Base-by-base conservation (phyloP, 176 grass and related monocot species). In the Raddia distichophylla region DNA sequence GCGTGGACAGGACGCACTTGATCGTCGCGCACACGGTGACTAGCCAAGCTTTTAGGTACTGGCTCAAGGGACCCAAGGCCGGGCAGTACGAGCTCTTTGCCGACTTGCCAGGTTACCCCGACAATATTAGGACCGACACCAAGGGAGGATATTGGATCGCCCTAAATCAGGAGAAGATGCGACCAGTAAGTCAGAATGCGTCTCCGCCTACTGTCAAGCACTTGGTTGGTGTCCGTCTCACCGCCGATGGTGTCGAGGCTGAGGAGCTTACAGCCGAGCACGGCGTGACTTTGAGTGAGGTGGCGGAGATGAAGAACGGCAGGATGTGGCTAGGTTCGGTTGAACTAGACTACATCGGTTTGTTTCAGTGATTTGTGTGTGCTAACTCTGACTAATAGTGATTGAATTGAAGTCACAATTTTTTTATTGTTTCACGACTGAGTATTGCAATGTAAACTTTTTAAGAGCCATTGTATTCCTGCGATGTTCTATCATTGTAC, bases 51-150 rank as follows among this genome's bases (percentile, higher is more conserved):
- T 43, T 66, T 17, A 73, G 72, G 67, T 87, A 91, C 83, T 91
- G 83, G 89, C 68, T 91, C 5, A 40, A 18, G 17, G 92, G 89
- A 0, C 27, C 86, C 5, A 74, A 43, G 20, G 55, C 63, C 2
- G 85, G 91, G 0, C 18, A 71, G 14, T 51, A 71, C 64, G 20
- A 91, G 34, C 64, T 84, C 34, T 91, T 94, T 50, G 76, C 83
- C 0, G 86, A 94, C n/a, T 19, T 94, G 10, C 92, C 86, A 0
- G 89, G 92, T 0, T 94, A 89, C 71, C 92, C 92, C 0, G 92
- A 94, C 64, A 94, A 91, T 72, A 73, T 94, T 15, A 69, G 59
- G 56, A 78, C 71, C 14, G 84, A 83, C 17, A 0, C 50, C 3
- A 43, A 46, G 52, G 78, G 55, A 33, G 92, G 89, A 0, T 91